A percentile compares a stretch with the other conserved stretches of the same genome.
Evolutionary conservation across 2,329 filamentous ascomycete genomes (phyloP).

Genomic region (Pseudovirgaria hyperparasitica): DNA sequence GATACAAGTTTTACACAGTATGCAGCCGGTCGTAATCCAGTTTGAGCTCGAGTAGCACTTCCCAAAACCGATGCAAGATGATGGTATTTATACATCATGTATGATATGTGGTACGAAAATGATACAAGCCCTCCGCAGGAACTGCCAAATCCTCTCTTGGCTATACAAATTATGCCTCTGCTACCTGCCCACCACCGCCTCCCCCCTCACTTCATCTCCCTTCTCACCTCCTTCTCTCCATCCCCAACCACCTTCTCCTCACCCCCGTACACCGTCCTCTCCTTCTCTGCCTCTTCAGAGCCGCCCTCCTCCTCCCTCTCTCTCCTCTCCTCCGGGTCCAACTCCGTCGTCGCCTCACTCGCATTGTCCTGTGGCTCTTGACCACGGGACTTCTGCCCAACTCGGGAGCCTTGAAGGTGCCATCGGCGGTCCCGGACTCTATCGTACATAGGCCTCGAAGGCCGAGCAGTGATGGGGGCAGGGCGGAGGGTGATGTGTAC

Average conservation of each 20-base stretch:
- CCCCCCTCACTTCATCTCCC: constrained; percentile 40
- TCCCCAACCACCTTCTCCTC: constrained; percentile 77
- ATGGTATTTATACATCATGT: no score
- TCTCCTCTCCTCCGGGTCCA: constrained; percentile 66
- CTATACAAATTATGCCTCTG: no score
- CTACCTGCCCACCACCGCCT: constrained; percentile 26
- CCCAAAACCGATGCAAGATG: no score
- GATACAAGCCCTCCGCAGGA: no score
- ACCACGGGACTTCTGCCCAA: constrained; percentile 77
- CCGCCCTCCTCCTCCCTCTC: constrained; percentile 71
- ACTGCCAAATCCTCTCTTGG: no score
- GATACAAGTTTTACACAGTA: no score
- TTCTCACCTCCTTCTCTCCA: constrained; percentile 73
- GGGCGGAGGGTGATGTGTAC: constrained; percentile 15
- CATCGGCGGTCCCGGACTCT: constrained; percentile 75
- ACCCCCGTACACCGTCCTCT: constrained; percentile 78
- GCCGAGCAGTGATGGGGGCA: constrained; percentile 44
- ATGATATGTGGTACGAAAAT: no score
- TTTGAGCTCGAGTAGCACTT: no score
- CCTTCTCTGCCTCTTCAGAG: constrained; percentile 75
- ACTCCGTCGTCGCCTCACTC: constrained; percentile 74
- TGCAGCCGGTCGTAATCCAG: no score
- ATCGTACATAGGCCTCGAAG: constrained; percentile 50
- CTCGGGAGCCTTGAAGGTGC: constrained; percentile 70
- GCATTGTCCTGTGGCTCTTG: constrained; percentile 70